phyloP scores from a whole-genome alignment of 2,329 filamentous ascomycete species.

The Colletotrichum chlorophyti region DNA sequence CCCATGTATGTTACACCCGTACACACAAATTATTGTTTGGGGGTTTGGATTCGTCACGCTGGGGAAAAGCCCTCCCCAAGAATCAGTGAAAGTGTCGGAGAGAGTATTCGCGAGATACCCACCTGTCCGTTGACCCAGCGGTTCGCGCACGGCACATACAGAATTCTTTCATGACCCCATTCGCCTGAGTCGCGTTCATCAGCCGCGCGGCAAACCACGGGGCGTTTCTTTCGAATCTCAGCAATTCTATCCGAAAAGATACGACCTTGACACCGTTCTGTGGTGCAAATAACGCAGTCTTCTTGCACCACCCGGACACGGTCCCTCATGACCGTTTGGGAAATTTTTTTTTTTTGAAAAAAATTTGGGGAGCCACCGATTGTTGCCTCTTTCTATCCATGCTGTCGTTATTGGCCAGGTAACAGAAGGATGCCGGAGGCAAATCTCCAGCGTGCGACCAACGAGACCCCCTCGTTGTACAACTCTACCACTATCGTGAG shows the following conservation, averaged over 20 bases:
- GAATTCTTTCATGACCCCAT: background rate
- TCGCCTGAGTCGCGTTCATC: constrained; percentile 6
- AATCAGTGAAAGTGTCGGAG: no score
- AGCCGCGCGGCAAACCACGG: constrained; percentile 22
- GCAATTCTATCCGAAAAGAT: background rate
- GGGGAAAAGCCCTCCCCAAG: no score
- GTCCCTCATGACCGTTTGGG: background rate
- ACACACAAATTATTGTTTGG: background rate
- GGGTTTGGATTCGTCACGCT: background rate
- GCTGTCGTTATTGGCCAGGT: no score
- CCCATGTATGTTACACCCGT: constrained; percentile 17
- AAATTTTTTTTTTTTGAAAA: background rate
- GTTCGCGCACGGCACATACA: background rate
- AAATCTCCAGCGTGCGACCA: background rate
- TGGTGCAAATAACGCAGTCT: background rate
- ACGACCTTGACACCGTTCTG: background rate
- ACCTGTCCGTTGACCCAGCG: background rate
- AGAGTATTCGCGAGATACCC: no score
- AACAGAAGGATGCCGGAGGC: background rate
- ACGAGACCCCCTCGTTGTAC: background rate
- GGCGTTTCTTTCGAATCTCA: constrained; percentile 7
- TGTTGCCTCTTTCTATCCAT: background rate
- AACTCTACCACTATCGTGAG: background rate
- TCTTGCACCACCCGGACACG: background rate
- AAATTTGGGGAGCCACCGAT: background rate